Evolutionary conservation across 2,329 filamentous ascomycete species (phyloP), one percentile per base, ranked within the genome.

Genomic region (Neopestalotiopsis sp.): DNA sequence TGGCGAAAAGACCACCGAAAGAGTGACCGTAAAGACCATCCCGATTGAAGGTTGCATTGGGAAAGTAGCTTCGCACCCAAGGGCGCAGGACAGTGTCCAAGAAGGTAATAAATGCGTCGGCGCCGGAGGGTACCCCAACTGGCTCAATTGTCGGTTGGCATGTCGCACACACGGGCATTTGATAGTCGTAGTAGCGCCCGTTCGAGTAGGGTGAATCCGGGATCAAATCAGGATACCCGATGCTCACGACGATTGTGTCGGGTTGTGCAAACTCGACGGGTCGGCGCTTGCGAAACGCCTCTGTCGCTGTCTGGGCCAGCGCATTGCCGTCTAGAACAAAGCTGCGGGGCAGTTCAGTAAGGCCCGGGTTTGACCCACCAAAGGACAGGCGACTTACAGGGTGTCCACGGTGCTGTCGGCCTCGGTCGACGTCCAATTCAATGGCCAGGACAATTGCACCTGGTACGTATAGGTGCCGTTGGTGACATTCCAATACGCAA

Each of bases 291-390:
- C 75, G 72, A 70, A 72, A 71, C n/a, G 68, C 70, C 49, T 77
- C 75, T 2, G 72, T 71, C 7, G 74, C 75, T 0, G 75, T 74
- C 65, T 72, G 67, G 58, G 69, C 73, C 30, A 74, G 60, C 34
- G 75, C 75, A 65, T 77, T 77, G 24, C 75, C 75, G 64, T 77
- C 75, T 5, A 75, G 69, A 5, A 76, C 69, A 61, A 72, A 76
- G 67, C 74, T 74, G 9, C 4, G 24, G 14, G 38, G 7, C 38
- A 20, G 38, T 17, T 68, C 1, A 64, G 38, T 30, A 28, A 28
- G 63, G 24, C 4, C 4, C 32, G 12, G 13, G 6, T 38, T 10
- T 34, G 4, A 14, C 17, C 9, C 17, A 45, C 4, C 57, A 12
- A 32, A 58, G 28, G 7, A 6, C 20, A 49, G 20, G 24, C 17